Evolutionary conservation across 306 rosid genomes (phyloP), one percentile per base, ranked within the genome.

Genomic region (Alnus glutinosa): DNA sequence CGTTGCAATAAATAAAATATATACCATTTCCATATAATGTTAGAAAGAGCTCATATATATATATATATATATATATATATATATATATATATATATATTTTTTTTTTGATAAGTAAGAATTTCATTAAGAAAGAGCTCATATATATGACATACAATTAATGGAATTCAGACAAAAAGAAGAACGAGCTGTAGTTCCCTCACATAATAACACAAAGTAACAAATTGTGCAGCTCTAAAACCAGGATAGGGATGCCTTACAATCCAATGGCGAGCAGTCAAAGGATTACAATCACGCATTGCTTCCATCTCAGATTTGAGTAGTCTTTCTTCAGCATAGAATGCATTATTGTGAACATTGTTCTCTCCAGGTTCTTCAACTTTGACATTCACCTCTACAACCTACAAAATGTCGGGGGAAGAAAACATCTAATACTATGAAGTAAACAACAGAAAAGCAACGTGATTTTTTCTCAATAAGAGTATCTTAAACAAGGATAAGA

Each of bases 351-450:
- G 96, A 71, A 89, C 90, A 54, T 92, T 92, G 76, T 83, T 85
- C 80, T 89, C 91, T 81, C 97, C 96, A 64, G 94, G 92, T 75
- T 88, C 86, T 84, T 93, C 98, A 75, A 91, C 87, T 78, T 87
- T 93, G 76, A 93, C 85, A 82, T 93, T 70, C 75, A 93, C 86
- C 86, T 93, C 98, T 83, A 91, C 97, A 55, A 93, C 98, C 97
- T 90, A 80, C 77, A 71, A 54, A 80, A 18, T 48, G 75, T 59
- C 3, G 19, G 68, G 74, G 74, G 34, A 15, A 78, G 63, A 75
- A 79, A 62, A 73, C 18, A 47, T 23, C 51, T 44, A 58, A 74
- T 50, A 59, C 52, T 37, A 71, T 54, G 28, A 59, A 46, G 58
- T 34, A 44, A 15, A 70, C 50, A 54, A 73, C 46, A 39, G 61